A percentile compares a stretch with the other conserved stretches of the same genome.
Conservation (phyloP, 2,329 filamentous ascomycete species). For the Botryotinia globosa region DNA sequence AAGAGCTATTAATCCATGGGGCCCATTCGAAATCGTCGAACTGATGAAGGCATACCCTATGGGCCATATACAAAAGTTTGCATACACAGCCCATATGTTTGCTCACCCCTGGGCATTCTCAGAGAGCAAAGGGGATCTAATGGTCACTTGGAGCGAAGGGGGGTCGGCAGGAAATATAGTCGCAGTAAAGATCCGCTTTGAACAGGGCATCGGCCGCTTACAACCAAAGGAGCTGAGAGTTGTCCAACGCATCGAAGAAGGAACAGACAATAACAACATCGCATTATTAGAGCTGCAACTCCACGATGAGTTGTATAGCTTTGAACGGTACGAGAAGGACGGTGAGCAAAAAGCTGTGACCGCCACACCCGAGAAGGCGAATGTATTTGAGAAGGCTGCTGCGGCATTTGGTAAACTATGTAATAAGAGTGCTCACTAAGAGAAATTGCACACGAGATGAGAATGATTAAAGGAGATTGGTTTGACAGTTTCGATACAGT, state of each 20-base stretch:
- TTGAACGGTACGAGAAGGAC: constrained; percentile 7
- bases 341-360: constrained; percentile 4
- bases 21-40: constrained; percentile 25
- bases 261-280: background rate
- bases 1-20: constrained; percentile 24
- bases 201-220: constrained; percentile 10
- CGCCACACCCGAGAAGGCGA: background rate
- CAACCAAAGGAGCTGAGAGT: constrained; percentile 10
- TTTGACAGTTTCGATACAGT: constrained; percentile 10
- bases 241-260: constrained; percentile 1
- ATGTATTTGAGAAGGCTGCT: constrained; percentile 7
- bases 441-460: background rate
- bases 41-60: constrained; percentile 18
- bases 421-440: background rate
- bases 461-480: background rate
- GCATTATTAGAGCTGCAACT: constrained; percentile 7
- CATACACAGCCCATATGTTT: constrained; percentile 29
- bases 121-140: constrained; percentile 25
- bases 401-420: constrained; percentile 10
- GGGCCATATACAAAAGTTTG: constrained; percentile 4
- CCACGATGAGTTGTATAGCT: constrained; percentile 8
- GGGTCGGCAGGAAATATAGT: constrained; percentile 25
- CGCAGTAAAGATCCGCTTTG: constrained; percentile 25
- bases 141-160: constrained; percentile 30
- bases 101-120: constrained; percentile 30